Evolutionary conservation across 495 filamentous ascomycete species (phyloP).

Genomic region (Penicillium antarcticum): DNA sequence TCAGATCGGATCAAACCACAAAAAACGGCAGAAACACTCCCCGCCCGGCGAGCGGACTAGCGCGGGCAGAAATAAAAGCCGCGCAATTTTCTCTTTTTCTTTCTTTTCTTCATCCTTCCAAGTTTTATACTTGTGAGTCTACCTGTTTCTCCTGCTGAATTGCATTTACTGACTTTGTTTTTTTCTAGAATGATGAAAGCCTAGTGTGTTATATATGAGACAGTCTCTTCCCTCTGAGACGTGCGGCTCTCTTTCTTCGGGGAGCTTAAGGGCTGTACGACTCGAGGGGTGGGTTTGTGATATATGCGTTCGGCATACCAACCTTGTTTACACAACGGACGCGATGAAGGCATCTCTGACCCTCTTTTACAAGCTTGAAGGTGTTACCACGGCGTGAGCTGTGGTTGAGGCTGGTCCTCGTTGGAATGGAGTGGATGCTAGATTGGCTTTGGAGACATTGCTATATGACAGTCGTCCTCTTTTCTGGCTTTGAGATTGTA

Average conservation of each 20-base stretch:
- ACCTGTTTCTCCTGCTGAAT: constrained; percentile 2
- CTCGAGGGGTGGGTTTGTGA: constrained; percentile 74
- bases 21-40: constrained; percentile 23
- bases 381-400: constrained; percentile 27
- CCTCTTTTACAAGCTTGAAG: constrained; percentile 37
- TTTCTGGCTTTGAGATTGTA: neutral
- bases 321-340: constrained; percentile 95
- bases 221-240: constrained; percentile 61
- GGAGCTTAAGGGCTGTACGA: constrained; percentile 88
- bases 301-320: constrained; percentile 97
- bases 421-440: neutral
- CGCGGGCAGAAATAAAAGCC: constrained; percentile 15
- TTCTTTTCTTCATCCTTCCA: constrained; percentile 88
- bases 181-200: constrained; percentile 93
- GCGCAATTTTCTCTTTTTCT: constrained; percentile 35
- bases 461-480: neutral
- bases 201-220: constrained; percentile 90
- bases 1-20: constrained; percentile 14
- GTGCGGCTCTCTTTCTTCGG: constrained; percentile 78
- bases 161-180: constrained; percentile 43
- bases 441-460: constrained; percentile 9
- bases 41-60: constrained; percentile 29
- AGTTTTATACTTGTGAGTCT: constrained; percentile 88
- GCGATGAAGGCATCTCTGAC: constrained; percentile 98
- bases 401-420: constrained; percentile 2